phyloP scores from a whole-genome alignment of 495 filamentous ascomycete genomes.

The Staphylotrichum tortipilum region DNA sequence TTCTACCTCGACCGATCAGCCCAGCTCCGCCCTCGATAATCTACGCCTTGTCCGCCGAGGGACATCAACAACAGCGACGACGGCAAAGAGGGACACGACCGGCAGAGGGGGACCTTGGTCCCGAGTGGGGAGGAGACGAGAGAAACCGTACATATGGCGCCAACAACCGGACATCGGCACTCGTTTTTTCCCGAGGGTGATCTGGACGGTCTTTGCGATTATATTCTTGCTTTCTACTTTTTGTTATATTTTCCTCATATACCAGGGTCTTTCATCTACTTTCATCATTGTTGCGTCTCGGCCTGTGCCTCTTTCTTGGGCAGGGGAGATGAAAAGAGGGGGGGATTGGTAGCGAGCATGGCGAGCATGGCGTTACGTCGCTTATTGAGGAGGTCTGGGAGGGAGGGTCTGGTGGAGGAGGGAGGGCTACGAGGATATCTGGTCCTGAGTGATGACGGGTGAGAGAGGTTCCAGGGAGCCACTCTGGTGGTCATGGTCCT shows the following conservation, averaged over 20 bases:
- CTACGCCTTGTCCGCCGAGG: too few species aligned
- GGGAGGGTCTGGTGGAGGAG: neutral
- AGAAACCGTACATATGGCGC: conserved; percentile 6
- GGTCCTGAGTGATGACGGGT: neutral
- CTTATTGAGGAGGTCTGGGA: neutral
- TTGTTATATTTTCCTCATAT: conserved; percentile 1
- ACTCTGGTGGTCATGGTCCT: neutral
- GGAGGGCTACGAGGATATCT: neutral
- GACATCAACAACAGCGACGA: too few species aligned
- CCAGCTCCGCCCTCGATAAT: neutral
- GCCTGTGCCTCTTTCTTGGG: neutral
- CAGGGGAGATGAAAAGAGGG: neutral
- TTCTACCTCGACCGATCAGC: neutral
- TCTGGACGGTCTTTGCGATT: neutral
- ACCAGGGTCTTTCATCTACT: conserved; percentile 1
- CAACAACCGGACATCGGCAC: conserved; percentile 1
- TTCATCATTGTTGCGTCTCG: neutral
- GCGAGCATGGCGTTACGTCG: conserved; percentile 12
- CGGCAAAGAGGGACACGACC: too few species aligned
- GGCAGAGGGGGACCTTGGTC: neutral
- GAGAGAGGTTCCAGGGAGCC: too few species aligned
- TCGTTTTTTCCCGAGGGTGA: neutral
- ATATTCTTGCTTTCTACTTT: neutral
- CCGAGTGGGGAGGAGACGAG: neutral
- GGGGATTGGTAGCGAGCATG: neutral